Evolutionary conservation across 208 protist species (phyloP).

Genomic region (Porcisia hertigi): DNA sequence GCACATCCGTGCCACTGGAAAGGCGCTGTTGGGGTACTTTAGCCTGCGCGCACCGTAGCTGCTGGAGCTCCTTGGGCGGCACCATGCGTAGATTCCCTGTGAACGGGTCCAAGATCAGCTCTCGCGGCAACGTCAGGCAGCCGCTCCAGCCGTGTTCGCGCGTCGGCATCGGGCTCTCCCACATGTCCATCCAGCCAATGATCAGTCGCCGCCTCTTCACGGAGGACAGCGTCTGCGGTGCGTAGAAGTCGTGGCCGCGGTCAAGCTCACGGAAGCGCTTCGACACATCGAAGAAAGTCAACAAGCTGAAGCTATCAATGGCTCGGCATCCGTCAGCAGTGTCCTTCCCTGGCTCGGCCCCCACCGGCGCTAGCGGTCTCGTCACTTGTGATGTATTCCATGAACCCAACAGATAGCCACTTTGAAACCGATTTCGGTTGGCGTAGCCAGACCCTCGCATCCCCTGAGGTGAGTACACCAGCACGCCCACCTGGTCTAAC

Average conservation of each 20-base stretch:
- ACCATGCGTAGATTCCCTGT: conserved; percentile 28
- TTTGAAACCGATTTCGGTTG: conserved; percentile 49
- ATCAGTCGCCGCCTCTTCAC: conserved; percentile 34
- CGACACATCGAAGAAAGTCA: conserved; percentile 22
- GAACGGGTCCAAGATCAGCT: conserved; percentile 30
- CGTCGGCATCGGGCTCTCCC: conserved; percentile 43
- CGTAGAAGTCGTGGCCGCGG: conserved; percentile 47
- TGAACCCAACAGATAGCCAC: conserved; percentile 33
- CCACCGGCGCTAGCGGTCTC: too few relatives aligned
- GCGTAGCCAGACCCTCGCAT: conserved; percentile 22
- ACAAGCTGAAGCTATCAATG: background rate
- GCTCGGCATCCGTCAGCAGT: too few relatives aligned
- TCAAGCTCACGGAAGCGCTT: conserved; percentile 44
- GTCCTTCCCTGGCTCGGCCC: too few relatives aligned
- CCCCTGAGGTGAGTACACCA: conserved; percentile 53
- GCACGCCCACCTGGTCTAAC: conserved; percentile 19
- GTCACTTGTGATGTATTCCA: conserved; percentile 17
- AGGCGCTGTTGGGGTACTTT: conserved; percentile 30
- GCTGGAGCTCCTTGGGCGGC: conserved; percentile 37
- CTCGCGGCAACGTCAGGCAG: conserved; percentile 38
- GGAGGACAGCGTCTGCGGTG: conserved; percentile 19
- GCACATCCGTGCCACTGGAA: conserved; percentile 22
- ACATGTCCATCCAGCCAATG: conserved; percentile 41
- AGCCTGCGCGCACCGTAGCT: conserved; percentile 32
- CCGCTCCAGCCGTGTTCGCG: conserved; percentile 40